Evolutionary conservation across 805 yeast genomes (phyloP), one percentile per base, ranked within the genome.

Genomic region (Tanozyma kutaoensis): DNA sequence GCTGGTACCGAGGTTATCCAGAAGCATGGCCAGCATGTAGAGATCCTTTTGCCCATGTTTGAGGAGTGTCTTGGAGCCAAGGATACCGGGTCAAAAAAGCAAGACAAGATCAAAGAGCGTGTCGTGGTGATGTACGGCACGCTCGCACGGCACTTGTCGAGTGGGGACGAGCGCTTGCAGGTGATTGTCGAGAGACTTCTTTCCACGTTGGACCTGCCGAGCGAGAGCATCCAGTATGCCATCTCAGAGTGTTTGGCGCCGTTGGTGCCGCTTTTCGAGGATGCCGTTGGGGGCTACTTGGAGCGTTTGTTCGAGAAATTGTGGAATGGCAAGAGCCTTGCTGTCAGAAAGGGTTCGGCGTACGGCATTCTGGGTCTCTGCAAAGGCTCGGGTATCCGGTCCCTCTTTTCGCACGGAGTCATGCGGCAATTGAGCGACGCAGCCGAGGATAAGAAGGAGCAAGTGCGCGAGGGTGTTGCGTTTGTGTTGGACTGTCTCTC

Each of bases 331-430:
- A 55, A 56, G 18, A 29, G 33, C 13, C 43, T 58, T 21, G 66
- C 68, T 1, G 58, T 62, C n/a, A 67, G 95, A 46, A 69, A 88
- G 37, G 99, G 97, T 44, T 88, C 95, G 2, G 97, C 97, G 1
- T 85, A 81, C 55, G 98, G 97, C 50, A 67, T 91, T 40, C 80
- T 97, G 14, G 99, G 99, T 36, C 53, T 91, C 24, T 88, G 80
- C 3, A 77, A 81, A 44, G 98, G 99, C 32, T 67, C 72, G 14
- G 98, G 98, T 38, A 72, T 91, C 28, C 65, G 72, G 32, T 66
- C 93, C 0, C 55, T 91, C 28, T 66, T 81, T 8, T 76, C 77
- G 26, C 72, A 69, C 44, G 94, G 82, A 41, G 65, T 91, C 23
- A 72, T 84, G 31, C 66, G 95, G 30, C 67, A 66, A 24, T 55